Evolutionary conservation across 768 basidiomycete species (phyloP).

Genomic region (Mycena metata): DNA sequence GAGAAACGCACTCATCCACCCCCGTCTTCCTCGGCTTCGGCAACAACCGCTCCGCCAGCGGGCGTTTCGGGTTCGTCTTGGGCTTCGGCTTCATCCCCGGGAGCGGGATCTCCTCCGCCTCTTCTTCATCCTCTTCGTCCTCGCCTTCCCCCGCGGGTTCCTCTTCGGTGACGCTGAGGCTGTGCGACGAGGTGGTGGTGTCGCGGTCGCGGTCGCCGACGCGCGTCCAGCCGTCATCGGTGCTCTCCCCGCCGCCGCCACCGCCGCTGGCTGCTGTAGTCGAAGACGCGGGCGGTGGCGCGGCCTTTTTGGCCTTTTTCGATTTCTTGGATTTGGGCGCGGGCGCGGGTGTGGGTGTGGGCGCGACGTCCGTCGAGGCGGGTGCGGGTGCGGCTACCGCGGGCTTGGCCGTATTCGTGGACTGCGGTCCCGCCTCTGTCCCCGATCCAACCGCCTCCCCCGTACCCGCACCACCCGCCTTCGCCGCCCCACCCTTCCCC

Average conservation of each 20-base stretch:
- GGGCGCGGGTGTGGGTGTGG: slow-evolving; percentile 22
- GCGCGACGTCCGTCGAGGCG: slow-evolving; percentile 2
- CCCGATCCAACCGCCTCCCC: no score
- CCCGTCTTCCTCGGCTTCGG: slow-evolving; percentile 75
- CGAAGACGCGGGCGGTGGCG: no score
- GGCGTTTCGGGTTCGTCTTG: slow-evolving; percentile 47
- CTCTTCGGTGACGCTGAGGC: slow-evolving; percentile 31
- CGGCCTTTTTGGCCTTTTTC: slow-evolving; percentile 42
- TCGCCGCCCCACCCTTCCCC: background rate
- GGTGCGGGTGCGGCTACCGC: no score
- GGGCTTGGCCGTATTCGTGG: no score
- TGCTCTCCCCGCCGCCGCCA: slow-evolving; percentile 24
- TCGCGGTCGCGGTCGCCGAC: slow-evolving; percentile 19
- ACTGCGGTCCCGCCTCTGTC: no score
- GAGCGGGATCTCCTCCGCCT: slow-evolving; percentile 37
- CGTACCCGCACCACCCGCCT: no score
- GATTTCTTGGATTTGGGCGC: slow-evolving; percentile 4
- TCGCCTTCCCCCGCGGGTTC: no score
- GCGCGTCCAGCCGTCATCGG: slow-evolving; percentile 38
- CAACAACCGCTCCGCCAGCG: slow-evolving; percentile 75
- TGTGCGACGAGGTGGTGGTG: background rate
- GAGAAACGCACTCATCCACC: slow-evolving; percentile 77
- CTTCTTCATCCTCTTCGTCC: slow-evolving; percentile 35
- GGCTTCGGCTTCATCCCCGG: slow-evolving; percentile 39
- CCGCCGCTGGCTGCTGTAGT: no score